Conservation (phyloP, 2,329 filamentous ascomycete genomes). For the Falciphora oryzae region DNA sequence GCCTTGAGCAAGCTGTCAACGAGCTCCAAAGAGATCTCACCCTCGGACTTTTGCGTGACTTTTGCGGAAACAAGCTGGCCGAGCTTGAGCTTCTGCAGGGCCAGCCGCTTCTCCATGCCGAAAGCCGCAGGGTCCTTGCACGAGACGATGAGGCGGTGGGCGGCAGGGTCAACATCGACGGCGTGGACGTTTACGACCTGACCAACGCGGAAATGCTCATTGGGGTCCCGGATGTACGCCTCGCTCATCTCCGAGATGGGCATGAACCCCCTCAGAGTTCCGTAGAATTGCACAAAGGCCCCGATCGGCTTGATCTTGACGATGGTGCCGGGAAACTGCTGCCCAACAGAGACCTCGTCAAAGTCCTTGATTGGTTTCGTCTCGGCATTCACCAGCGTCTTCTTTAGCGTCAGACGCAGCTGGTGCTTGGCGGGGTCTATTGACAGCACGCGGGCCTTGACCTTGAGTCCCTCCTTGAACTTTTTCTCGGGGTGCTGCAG, state of each 20-base stretch:
- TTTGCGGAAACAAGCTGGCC: conserved; percentile 73
- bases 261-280: conserved; percentile 74
- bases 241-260: conserved; percentile 98
- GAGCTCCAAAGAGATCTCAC: conserved; percentile 73
- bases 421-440: conserved; percentile 69
- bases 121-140: conserved; percentile 85
- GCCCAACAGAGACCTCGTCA: conserved; percentile 64
- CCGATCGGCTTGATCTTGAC: conserved; percentile 73
- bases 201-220: conserved; percentile 80
- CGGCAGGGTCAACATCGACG: conserved; percentile 68
- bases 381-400: conserved; percentile 87
- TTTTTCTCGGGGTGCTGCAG: conserved; percentile 94
- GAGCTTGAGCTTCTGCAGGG: conserved; percentile 65
- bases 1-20: conserved; percentile 70
- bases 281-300: conserved; percentile 90
- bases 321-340: conserved; percentile 80
- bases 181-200: conserved; percentile 90
- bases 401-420: conserved; percentile 87
- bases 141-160: conserved; percentile 73
- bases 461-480: conserved; percentile 77
- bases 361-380: conserved; percentile 72
- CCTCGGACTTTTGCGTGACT: conserved; percentile 74
- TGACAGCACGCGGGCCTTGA: conserved; percentile 82
- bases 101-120: conserved; percentile 67
- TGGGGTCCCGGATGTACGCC: conserved; percentile 84